These are phyloP conservation scores for Tripidium arundinaceum DNA, from an alignment of 202 grass and related monocot genomes.

Conservation along the genomic window DNA sequence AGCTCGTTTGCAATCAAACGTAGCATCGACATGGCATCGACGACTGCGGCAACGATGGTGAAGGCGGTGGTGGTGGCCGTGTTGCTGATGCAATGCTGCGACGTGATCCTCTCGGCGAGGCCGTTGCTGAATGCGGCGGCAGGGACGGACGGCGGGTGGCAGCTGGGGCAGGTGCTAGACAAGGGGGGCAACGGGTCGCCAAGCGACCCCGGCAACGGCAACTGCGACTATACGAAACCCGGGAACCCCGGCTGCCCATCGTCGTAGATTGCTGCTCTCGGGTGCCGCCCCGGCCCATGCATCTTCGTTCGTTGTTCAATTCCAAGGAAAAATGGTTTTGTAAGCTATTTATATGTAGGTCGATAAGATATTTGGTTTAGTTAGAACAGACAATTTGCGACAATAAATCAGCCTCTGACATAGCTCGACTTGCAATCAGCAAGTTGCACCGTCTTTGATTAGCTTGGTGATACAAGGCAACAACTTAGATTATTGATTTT, in stretches of 20 bases:
- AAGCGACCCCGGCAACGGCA: background rate
- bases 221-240: background rate
- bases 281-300: background rate
- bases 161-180: background rate
- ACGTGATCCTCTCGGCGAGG: background rate
- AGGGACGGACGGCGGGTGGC: background rate
- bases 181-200: background rate
- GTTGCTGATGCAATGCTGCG: constrained; percentile 25
- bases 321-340: background rate
- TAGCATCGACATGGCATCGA: too few species aligned
- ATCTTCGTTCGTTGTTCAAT: background rate
- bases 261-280: too few species aligned
- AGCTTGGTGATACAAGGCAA: too few species aligned
- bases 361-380: background rate
- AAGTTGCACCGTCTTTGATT: too few species aligned
- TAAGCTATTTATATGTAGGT: background rate
- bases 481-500: too few species aligned
- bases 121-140: background rate
- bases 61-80: background rate
- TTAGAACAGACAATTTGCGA: background rate
- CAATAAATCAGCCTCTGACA: background rate
- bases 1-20: too few species aligned
- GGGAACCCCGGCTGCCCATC: too few species aligned
- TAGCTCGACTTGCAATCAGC: too few species aligned
- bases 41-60: too few species aligned